Conservation (phyloP, 73 alveolate genomes). For the Blepharisma japonicum region DNA sequence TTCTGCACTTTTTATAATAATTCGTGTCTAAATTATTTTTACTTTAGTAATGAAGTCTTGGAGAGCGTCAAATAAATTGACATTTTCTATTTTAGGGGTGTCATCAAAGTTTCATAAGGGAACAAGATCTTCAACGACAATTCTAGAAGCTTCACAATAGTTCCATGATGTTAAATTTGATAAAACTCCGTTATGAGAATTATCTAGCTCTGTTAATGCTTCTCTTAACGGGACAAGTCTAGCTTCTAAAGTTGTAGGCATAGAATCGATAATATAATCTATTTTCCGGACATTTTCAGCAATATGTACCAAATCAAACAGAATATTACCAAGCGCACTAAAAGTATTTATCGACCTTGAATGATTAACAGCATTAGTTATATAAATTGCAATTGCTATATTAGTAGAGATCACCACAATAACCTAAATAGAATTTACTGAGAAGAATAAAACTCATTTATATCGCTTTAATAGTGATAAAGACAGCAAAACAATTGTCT, state of each 20-base stretch:
- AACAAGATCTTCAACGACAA: not conserved
- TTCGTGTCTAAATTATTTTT: too few relatives aligned
- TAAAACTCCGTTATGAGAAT: not conserved
- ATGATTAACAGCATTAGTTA: not conserved
- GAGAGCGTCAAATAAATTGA: not conserved
- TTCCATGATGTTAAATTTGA: not conserved
- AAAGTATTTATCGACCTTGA: not conserved
- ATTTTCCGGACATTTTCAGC: not conserved
- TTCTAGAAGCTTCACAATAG: not conserved
- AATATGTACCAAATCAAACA: not conserved
- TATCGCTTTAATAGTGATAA: too few relatives aligned
- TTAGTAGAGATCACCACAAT: not conserved
- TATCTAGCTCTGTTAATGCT: not conserved
- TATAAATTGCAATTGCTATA: not conserved
- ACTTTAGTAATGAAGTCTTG: too few relatives aligned
- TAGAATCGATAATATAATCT: not conserved
- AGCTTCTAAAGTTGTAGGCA: not conserved
- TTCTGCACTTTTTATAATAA: too few relatives aligned
- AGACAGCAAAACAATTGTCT: too few relatives aligned
- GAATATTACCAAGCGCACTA: not conserved
- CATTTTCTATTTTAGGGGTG: not conserved
- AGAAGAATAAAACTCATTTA: not conserved
- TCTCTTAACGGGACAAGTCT: not conserved
- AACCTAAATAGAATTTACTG: constrained; percentile 4
- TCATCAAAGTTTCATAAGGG: not conserved